Base-by-base conservation (phyloP, 805 yeast genomes). In the Sugiyamaella marilandica region DNA sequence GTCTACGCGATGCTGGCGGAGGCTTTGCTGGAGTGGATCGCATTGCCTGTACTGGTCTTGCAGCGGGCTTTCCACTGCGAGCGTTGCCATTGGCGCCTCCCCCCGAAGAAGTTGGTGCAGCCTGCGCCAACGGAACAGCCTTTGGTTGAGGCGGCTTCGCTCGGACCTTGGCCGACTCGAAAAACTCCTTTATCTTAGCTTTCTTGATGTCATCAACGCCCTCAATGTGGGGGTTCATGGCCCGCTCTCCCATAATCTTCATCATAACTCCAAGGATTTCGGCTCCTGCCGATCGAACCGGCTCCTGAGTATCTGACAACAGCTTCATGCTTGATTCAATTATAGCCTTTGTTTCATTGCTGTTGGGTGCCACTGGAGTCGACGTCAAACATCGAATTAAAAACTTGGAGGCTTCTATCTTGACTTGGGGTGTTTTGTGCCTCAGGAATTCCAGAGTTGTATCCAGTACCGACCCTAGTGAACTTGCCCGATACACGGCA, bases 351-450 rank as follows among this genome's bases (percentile, higher is more conserved):
- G 83, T 64, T 50, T 86, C 89, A 0, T 68, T 57, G 11, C 71
- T 65, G 2, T 70, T 69, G 4, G 95, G 95, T 0, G 75, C 62
- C 0, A 56, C 56, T 13, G 66, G 62, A 0, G 87, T 75, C 18
- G 71, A 70, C 19, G 76, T 74, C 59, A 92, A 72, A 62, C 91
- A 80, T 58, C 87, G 76, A 39, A 77, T 78, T 32, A 90, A 71
- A 60, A 77, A 86, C 57, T 76, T 79, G 8, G 85, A 75, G n/a
- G 85, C 69, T 50, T 89, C 89, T 47, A 84, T 77, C 62, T 83
- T 83, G 29, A 88, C 80, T 62, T 83, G 94, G 0, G 98, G 97
- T 1, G 87, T 86, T 68, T 87, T 89, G 68, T 87, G 88, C 39
- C 73, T 74, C 79, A 86, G 76, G 35, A 79, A 81, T 21, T 71